These are phyloP conservation scores for Clitopilus passeckerianus DNA, from an alignment of 768 basidiomycete species.

Conservation along the genomic window DNA sequence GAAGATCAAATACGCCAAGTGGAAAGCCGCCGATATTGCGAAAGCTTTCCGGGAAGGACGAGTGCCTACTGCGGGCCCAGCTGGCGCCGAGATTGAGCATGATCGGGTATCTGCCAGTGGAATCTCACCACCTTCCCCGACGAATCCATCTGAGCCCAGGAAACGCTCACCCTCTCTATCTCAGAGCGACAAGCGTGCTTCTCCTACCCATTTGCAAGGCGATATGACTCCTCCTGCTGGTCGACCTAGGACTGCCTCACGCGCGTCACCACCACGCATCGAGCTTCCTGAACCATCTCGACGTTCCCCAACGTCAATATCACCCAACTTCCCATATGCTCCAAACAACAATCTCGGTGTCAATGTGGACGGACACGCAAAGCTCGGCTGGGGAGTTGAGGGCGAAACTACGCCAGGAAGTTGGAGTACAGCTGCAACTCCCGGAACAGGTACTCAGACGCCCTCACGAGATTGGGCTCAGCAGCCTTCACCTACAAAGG, in stretches of 20 bases:
- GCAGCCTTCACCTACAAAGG: constrained; percentile 6
- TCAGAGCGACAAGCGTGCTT: neutral
- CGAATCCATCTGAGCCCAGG: constrained; percentile 2
- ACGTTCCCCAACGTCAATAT: neutral
- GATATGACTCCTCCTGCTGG: neutral
- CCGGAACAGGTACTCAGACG: constrained; percentile 37
- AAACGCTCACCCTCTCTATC: constrained; percentile 1
- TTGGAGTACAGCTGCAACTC: constrained; percentile 78
- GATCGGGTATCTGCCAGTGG: constrained; percentile 10
- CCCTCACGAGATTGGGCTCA: constrained; percentile 12
- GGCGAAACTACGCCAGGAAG: constrained; percentile 44
- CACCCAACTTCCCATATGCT: constrained; percentile 11
- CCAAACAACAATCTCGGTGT: constrained; percentile 4
- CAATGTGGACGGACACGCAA: constrained; percentile 12
- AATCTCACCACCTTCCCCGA: constrained; percentile 7
- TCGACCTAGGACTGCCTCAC: constrained; percentile 3
- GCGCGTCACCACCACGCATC: constrained; percentile 7
- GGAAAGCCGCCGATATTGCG: constrained; percentile 95
- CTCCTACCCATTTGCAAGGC: neutral
- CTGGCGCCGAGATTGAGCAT: constrained; percentile 35
- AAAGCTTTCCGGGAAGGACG: constrained; percentile 95
- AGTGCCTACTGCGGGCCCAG: constrained; percentile 75
- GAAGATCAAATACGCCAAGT: constrained; percentile 92
- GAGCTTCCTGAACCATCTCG: constrained; percentile 4
- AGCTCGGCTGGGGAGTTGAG: constrained; percentile 12